These are phyloP conservation scores for Colletotrichum australisinense DNA, from an alignment of 2,329 filamentous ascomycete species.

Conservation along the genomic window DNA sequence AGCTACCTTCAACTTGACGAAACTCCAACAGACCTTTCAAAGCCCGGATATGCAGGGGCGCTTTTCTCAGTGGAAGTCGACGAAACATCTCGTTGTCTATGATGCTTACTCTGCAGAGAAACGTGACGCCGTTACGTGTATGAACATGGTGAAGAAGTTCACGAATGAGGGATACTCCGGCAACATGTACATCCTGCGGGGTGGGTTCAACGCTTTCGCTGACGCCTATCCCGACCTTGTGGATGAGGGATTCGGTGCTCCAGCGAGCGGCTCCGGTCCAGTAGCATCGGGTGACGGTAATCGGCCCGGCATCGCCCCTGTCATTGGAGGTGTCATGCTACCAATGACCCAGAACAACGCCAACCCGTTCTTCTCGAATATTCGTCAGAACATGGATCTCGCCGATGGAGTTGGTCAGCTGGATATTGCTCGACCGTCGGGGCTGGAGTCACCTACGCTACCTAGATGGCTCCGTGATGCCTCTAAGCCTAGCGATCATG, in stretches of 20 bases:
- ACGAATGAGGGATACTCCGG: constrained; percentile 84
- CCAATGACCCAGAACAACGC: constrained; percentile 75
- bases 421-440: constrained; percentile 61
- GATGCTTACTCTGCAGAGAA: constrained; percentile 81
- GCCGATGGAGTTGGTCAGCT: constrained; percentile 92
- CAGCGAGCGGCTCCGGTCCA: constrained; percentile 50
- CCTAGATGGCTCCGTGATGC: constrained; percentile 84
- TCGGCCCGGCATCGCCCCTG: constrained; percentile 68
- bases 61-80: constrained; percentile 82
- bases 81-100: constrained; percentile 86
- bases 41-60: constrained; percentile 74
- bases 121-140: constrained; percentile 82
- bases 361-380: constrained; percentile 96
- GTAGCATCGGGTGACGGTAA: constrained; percentile 57
- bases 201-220: constrained; percentile 83
- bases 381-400: constrained; percentile 95
- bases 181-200: constrained; percentile 78
- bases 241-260: constrained; percentile 58
- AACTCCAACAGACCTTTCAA: constrained; percentile 88
- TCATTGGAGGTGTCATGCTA: constrained; percentile 90
- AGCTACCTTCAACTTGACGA: constrained; percentile 88
- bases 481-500: constrained; percentile 74
- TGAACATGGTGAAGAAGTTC: constrained; percentile 96
- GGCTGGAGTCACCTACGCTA: constrained; percentile 63
- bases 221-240: constrained; percentile 73